These are phyloP conservation scores for Chlorella sp. DNA, from an alignment of 139 green algal species.

Conservation along the genomic window DNA sequence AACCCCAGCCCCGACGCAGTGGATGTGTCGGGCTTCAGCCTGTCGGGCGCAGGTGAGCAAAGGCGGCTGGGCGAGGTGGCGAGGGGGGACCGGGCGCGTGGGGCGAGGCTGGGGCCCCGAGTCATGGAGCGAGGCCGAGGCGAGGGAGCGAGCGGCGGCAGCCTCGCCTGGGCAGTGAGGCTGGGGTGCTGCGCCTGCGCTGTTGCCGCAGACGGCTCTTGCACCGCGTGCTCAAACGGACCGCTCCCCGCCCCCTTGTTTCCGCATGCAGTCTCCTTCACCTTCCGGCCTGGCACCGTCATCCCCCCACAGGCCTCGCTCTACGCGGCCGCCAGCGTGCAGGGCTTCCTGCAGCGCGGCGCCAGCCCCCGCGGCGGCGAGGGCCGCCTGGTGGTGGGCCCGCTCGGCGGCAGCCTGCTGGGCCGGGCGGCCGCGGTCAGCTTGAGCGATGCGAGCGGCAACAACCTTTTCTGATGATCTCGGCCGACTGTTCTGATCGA, in stretches of 20 bases:
- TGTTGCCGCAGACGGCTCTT: background rate
- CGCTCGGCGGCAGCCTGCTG: conserved; percentile 13
- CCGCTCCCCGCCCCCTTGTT: background rate
- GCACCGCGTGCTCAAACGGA: background rate
- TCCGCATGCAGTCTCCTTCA: background rate
- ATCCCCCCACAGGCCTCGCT: conserved; percentile 40
- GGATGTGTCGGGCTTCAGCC: conserved; percentile 68
- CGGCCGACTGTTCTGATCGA: too few relatives aligned
- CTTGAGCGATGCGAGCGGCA: background rate
- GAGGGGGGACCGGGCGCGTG: background rate
- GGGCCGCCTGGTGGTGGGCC: conserved; percentile 50
- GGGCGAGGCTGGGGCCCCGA: background rate
- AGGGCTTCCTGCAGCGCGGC: conserved; percentile 37
- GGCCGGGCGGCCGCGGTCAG: conserved; percentile 14
- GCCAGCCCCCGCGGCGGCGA: conserved; percentile 39
- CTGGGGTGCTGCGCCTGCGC: background rate
- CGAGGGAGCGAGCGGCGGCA: background rate
- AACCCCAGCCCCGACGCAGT: conserved; percentile 63
- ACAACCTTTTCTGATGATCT: too few relatives aligned
- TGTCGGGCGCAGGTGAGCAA: conserved; percentile 36
- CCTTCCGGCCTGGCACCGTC: conserved; percentile 40
- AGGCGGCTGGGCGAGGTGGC: conserved; percentile 54
- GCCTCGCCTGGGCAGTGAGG: background rate
- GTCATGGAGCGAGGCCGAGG: background rate
- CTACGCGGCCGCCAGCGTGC: conserved; percentile 30